Conservation (phyloP, 257 asterid genomes). For the Fraxinus americana region DNA sequence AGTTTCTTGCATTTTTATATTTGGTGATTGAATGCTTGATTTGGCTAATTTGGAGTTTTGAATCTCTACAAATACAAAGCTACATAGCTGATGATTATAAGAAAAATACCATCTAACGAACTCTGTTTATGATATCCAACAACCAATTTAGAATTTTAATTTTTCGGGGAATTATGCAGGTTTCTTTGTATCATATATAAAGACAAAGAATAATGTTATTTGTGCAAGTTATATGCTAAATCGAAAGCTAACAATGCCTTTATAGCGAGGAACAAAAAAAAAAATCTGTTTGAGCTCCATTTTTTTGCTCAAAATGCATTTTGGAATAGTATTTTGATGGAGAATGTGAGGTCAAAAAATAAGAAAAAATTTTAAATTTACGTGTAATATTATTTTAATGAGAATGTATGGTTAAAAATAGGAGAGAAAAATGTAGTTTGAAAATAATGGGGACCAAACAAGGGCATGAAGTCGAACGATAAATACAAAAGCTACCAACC, state of each 20-base stretch:
- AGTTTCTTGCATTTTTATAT: too few relatives aligned
- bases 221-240: neutral
- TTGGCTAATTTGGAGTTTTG: too few relatives aligned
- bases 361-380: too few relatives aligned
- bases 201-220: neutral
- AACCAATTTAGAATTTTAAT: slow-evolving; percentile 6
- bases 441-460: too few relatives aligned
- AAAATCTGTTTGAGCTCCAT: neutral
- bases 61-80: too few relatives aligned
- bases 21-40: too few relatives aligned
- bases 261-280: neutral
- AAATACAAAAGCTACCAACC: slow-evolving; percentile 52
- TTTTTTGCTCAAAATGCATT: too few relatives aligned
- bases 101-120: slow-evolving; percentile 17
- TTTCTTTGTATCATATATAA: neutral
- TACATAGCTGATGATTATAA: neutral
- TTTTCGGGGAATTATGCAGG: neutral
- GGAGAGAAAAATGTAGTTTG: too few relatives aligned
- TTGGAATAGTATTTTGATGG: too few relatives aligned
- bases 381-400: too few relatives aligned
- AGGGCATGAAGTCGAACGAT: slow-evolving; percentile 5
- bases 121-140: neutral
- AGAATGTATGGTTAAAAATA: too few relatives aligned
- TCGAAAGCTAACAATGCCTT: slow-evolving; percentile 21
- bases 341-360: too few relatives aligned